Percentiles rank a stretch among this genome's conserved stretches.
phyloP scores from a whole-genome alignment of 2,329 filamentous ascomycete genomes.

The Botrytis fragariae region DNA sequence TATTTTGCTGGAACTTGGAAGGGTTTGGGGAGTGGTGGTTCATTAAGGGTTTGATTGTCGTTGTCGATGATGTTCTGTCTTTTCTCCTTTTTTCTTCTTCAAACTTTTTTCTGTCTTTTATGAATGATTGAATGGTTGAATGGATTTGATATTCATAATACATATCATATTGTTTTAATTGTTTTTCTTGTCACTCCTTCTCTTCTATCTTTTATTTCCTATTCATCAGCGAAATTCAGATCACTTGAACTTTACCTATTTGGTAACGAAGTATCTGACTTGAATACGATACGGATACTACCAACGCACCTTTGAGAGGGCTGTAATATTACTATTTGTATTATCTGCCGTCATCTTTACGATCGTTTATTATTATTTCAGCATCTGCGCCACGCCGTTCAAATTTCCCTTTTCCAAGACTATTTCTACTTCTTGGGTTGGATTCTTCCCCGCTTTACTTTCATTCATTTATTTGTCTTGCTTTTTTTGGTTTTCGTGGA shows the following conservation, averaged over 20 bases:
- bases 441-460: background rate
- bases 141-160: slow-evolving; percentile 1
- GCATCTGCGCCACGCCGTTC: background rate
- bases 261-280: background rate
- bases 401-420: slow-evolving; percentile 8
- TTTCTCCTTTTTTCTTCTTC: background rate
- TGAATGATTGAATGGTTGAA: background rate
- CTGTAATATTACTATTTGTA: slow-evolving; percentile 18
- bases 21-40: no score
- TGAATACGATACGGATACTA: slow-evolving; percentile 19
- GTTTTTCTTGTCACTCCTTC: background rate
- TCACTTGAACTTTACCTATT: background rate
- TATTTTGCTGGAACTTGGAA: background rate
- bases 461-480: slow-evolving; percentile 6
- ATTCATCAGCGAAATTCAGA: background rate
- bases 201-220: background rate
- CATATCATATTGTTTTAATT: background rate
- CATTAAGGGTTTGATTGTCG: background rate
- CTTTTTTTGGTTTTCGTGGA: background rate
- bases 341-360: background rate
- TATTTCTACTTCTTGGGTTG: slow-evolving; percentile 11
- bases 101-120: background rate
- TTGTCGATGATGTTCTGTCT: background rate
- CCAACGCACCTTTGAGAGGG: slow-evolving; percentile 34
- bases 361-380: background rate